Conservation (phyloP, 2,329 filamentous ascomycete genomes). For the Colletotrichum karsti region DNA sequence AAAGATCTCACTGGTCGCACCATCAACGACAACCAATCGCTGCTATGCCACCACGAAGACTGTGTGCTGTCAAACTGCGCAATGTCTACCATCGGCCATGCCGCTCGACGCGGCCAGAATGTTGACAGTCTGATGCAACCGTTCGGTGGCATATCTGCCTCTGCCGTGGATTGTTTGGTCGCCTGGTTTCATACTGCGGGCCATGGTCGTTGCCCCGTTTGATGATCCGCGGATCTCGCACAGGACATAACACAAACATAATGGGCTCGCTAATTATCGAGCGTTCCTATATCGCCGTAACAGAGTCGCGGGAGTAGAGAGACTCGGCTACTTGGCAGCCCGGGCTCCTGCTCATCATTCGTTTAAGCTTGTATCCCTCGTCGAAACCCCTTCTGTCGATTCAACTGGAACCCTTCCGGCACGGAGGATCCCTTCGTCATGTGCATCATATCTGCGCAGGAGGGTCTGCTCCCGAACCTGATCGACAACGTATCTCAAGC, state of each 20-base stretch:
- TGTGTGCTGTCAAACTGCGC: not conserved
- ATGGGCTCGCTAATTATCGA: not conserved
- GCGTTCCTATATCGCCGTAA: too few species aligned
- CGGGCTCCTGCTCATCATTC: not conserved
- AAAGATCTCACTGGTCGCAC: slow-evolving; percentile 10
- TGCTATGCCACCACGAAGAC: not conserved
- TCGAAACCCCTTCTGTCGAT: not conserved
- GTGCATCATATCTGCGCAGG: too few species aligned
- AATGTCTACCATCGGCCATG: not conserved
- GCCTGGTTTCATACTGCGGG: slow-evolving; percentile 5
- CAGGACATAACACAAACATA: slow-evolving; percentile 19
- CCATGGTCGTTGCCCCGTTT: slow-evolving; percentile 27
- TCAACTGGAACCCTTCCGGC: not conserved
- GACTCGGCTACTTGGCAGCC: not conserved
- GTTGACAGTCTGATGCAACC: not conserved
- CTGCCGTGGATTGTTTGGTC: slow-evolving; percentile 1
- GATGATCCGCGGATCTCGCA: slow-evolving; percentile 31
- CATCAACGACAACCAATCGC: slow-evolving; percentile 7
- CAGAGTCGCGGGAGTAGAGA: too few species aligned
- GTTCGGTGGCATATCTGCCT: not conserved
- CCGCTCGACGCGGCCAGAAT: not conserved
- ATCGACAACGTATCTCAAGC: not conserved
- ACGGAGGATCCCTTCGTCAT: not conserved
- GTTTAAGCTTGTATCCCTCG: not conserved
- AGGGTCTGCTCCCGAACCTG: too few species aligned